A percentile compares a stretch with the other conserved stretches of the same genome.
phyloP scores from a whole-genome alignment of 345 rosid species.

The Leavenworthia alabamica region DNA sequence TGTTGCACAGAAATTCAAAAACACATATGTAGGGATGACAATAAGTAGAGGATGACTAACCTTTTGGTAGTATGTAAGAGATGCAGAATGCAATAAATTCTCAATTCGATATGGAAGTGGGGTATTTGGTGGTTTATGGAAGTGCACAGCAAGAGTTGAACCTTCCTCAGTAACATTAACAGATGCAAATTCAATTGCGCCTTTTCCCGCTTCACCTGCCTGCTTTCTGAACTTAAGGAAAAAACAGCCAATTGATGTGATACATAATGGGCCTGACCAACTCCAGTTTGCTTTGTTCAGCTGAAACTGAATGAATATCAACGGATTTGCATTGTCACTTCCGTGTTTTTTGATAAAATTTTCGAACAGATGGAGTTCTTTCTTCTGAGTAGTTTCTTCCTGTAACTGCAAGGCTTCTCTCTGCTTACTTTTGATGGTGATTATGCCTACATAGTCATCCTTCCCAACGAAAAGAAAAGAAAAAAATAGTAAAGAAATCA shows the following conservation, averaged over 20 bases:
- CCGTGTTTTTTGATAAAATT: conserved; percentile 75
- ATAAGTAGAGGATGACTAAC: conserved; percentile 38
- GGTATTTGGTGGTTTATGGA: conserved; percentile 64
- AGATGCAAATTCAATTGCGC: conserved; percentile 56
- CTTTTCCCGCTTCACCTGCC: conserved; percentile 39
- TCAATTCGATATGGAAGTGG: conserved; percentile 82
- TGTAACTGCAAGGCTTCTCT: conserved; percentile 48
- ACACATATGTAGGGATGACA: conserved; percentile 6
- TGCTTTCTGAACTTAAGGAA: conserved; percentile 72
- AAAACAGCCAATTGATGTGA: conserved; percentile 77
- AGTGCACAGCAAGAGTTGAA: conserved; percentile 66
- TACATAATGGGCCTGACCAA: conserved; percentile 96
- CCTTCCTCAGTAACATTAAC: conserved; percentile 79
- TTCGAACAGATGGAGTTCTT: conserved; percentile 67
- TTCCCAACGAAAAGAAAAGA: conserved; percentile 27
- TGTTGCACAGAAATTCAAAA: background rate
- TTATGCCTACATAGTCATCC: conserved; percentile 57
- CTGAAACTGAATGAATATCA: conserved; percentile 59
- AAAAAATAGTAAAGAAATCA: conserved; percentile 16
- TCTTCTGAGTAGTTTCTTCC: conserved; percentile 42
- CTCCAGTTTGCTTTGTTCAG: conserved; percentile 45
- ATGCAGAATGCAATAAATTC: conserved; percentile 55
- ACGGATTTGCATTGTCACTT: conserved; percentile 43
- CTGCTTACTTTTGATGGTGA: conserved; percentile 48
- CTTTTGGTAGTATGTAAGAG: conserved; percentile 82